Evolutionary conservation across 768 basidiomycete species (phyloP), one percentile per base, ranked within the genome.

Genomic region (Mycena haematopus): DNA sequence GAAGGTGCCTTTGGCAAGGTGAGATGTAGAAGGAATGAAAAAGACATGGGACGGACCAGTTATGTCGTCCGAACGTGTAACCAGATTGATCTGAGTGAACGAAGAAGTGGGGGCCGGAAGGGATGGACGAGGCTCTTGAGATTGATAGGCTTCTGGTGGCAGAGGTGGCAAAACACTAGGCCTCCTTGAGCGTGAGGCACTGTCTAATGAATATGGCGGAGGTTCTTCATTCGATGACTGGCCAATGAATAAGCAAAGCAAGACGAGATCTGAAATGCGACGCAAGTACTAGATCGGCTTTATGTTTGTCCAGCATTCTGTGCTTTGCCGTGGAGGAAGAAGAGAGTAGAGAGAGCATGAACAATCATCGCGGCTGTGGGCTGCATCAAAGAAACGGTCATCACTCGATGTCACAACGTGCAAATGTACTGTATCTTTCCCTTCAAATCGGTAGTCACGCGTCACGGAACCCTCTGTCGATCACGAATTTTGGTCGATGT

Each of bases 1-100:
- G 61, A 77, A 82, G 13, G 76, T 78, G 14, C 81, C 81, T 82
- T 51, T 13, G 24, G 10, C 10, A 22, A 17, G 24, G 10, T 54
- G 4, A 59, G 52, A 36, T 36, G 9, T 9, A 31, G 9, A 35
- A 44, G 15, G 2, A 2, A 31, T 21, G 11, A 21, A 40, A 19
- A n/a, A 27, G 40, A 36, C 27, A 9, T 3, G 15, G 21, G 1
- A 42, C 58, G 25, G 27, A 60, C 63, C 63, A 6, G 31, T 65
- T 52, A 65, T 56, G 22, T 60, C 58, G 42, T 17, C 6, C n/a
- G 19, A 56, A n/a, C 35, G 53, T 1, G 54, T 56, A 3, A 56
- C 54, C 42, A 65, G 44, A 7, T 51, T 49, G 11, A 64, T 55
- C 49, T 64, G 63, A 56, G 46, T 59, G 47, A 55, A 64, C 9